A percentile compares a stretch with the other conserved stretches of the same genome.
Evolutionary conservation across 2,329 filamentous ascomycete genomes (phyloP).

Genomic region (Neopestalotiopsis sp.): DNA sequence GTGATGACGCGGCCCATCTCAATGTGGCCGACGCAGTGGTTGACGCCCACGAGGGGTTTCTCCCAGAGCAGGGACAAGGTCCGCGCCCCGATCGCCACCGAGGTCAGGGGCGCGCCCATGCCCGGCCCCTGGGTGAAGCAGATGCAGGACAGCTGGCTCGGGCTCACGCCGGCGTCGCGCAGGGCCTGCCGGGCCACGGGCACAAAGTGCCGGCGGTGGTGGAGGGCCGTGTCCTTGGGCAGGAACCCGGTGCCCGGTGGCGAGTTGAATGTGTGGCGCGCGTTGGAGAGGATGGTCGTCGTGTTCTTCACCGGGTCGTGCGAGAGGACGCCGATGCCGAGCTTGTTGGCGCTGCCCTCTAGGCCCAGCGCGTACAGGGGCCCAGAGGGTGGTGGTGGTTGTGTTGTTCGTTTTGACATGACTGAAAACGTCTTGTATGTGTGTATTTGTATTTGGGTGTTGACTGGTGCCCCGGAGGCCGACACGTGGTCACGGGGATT

Average conservation of each 20-base stretch:
- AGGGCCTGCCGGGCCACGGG: constrained; percentile 81
- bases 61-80: constrained; percentile 84
- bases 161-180: constrained; percentile 64
- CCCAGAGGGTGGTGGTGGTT: constrained; percentile 33
- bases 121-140: constrained; percentile 96
- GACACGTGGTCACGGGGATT: too few relatives aligned
- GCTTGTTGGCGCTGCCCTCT: constrained; percentile 97
- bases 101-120: constrained; percentile 92
- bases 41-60: constrained; percentile 90
- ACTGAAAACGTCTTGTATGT: not conserved
- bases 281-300: constrained; percentile 83
- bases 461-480: not conserved
- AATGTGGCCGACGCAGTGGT: constrained; percentile 98
- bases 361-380: constrained; percentile 62
- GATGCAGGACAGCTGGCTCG: constrained; percentile 81
- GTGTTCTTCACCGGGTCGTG: constrained; percentile 65
- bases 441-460: not conserved
- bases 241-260: constrained; percentile 94
- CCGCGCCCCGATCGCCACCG: constrained; percentile 84
- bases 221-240: constrained; percentile 92
- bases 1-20: constrained; percentile 98
- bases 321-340: constrained; percentile 89
- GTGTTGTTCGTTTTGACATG: not conserved
- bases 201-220: constrained; percentile 88
- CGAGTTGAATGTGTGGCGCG: constrained; percentile 91